Evolutionary conservation across 768 basidiomycete genomes (phyloP).

Genomic region (Nevesoporus exiguus): DNA sequence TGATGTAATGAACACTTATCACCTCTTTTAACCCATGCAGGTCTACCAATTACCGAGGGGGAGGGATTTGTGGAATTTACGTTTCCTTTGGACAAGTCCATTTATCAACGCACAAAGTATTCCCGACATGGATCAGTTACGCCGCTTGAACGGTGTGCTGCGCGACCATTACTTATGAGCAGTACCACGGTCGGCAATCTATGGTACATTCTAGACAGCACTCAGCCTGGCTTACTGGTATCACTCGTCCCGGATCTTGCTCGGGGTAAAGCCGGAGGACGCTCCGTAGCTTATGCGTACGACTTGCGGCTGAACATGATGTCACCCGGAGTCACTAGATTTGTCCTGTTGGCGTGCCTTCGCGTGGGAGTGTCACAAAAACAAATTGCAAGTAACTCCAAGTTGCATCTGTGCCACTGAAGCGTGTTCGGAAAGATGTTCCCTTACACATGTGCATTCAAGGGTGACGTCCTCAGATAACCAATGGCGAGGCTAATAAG

Average conservation of each 20-base stretch:
- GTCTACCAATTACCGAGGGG: neutral
- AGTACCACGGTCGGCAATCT: neutral
- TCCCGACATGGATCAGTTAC: slow-evolving; percentile 7
- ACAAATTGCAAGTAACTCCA: no score
- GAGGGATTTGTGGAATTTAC: neutral
- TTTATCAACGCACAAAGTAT: neutral
- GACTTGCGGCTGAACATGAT: neutral
- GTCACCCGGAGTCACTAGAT: neutral
- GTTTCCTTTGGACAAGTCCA: slow-evolving; percentile 1
- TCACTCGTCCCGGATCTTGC: neutral
- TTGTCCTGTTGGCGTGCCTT: neutral
- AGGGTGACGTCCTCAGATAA: neutral
- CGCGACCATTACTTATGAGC: neutral
- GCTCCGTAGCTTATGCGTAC: neutral
- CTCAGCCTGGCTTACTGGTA: neutral
- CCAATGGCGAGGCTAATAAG: slow-evolving; percentile 2
- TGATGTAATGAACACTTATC: slow-evolving; percentile 2
- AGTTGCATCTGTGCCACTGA: neutral
- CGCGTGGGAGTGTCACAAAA: neutral
- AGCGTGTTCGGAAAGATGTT: neutral
- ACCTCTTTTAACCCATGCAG: neutral
- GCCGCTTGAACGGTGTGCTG: neutral
- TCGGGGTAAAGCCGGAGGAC: neutral
- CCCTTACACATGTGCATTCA: neutral
- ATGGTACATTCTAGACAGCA: neutral